phyloP scores from a whole-genome alignment of 495 filamentous ascomycete genomes.

The Penicillium waksmanii region DNA sequence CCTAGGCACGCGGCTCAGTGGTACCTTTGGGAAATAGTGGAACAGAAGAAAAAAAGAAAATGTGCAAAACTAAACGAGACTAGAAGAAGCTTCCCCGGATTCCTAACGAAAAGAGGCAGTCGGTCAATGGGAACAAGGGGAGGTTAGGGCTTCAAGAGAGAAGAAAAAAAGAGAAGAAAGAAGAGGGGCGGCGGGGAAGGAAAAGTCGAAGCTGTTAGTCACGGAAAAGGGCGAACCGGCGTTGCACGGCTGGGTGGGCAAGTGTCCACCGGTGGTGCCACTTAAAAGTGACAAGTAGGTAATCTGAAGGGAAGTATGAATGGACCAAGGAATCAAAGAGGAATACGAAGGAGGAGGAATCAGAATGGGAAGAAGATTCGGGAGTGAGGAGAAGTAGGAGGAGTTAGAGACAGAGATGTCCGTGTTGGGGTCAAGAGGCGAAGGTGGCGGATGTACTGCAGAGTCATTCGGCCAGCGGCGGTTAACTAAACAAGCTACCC shows the following conservation, averaged over 20 bases:
- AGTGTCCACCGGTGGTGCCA: constrained; percentile 11
- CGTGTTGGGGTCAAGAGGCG: neutral
- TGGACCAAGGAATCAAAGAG: neutral
- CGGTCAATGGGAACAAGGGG: constrained; percentile 25
- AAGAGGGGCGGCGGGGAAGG: constrained; percentile 34
- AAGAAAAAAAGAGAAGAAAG: constrained; percentile 18
- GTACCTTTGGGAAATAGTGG: constrained; percentile 21
- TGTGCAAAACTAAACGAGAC: constrained; percentile 27
- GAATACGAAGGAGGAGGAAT: neutral
- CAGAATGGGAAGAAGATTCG: neutral
- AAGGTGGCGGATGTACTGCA: constrained; percentile 2
- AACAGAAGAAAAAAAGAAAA: constrained; percentile 19
- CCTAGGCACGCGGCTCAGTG: constrained; percentile 18
- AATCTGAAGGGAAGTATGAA: neutral
- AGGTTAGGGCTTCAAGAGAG: constrained; percentile 19
- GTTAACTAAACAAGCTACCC: constrained; percentile 29
- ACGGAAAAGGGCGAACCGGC: constrained; percentile 44
- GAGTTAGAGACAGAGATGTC: neutral
- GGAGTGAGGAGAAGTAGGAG: neutral
- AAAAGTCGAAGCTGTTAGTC: constrained; percentile 48
- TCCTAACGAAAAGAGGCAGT: constrained; percentile 28
- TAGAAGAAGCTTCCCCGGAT: constrained; percentile 41
- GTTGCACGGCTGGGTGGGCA: constrained; percentile 24
- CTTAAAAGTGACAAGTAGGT: neutral
- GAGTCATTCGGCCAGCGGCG: constrained; percentile 11